Conservation (phyloP, 345 rosid genomes). For the Theobroma cacao region DNA sequence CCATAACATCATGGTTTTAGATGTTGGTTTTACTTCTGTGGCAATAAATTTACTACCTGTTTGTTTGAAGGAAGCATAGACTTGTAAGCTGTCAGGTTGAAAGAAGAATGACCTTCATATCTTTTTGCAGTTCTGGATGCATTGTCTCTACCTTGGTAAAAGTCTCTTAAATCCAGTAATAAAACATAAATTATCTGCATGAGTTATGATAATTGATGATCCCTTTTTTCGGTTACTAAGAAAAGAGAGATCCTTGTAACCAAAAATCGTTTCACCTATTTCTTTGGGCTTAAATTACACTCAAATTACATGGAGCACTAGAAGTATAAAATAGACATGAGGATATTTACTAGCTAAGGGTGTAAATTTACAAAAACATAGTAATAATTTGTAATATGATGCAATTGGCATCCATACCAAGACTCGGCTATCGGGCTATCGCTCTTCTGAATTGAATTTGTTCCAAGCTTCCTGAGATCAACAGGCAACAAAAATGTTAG, state of each 20-base stretch:
- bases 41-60: too few species aligned
- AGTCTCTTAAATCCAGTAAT: too few species aligned
- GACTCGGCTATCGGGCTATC: slow-evolving; percentile 50
- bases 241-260: background rate
- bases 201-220: too few species aligned
- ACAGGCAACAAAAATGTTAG: slow-evolving; percentile 3
- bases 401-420: background rate
- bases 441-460: slow-evolving; percentile 91
- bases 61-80: too few species aligned
- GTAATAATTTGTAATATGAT: background rate
- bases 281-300: background rate
- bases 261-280: background rate
- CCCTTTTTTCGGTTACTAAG: background rate
- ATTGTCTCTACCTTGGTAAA: too few species aligned
- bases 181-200: too few species aligned
- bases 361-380: background rate
- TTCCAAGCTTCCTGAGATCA: slow-evolving; percentile 88
- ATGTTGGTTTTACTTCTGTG: too few species aligned
- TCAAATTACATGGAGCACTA: background rate
- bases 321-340: background rate
- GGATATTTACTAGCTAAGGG: background rate
- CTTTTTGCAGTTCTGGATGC: too few species aligned
- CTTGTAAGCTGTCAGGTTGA: too few species aligned
- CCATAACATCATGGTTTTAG: too few species aligned
- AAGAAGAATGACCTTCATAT: too few species aligned